These are phyloP conservation scores for Quercus lobata DNA, from an alignment of 331 rosid genomes.

Conservation along the genomic window DNA sequence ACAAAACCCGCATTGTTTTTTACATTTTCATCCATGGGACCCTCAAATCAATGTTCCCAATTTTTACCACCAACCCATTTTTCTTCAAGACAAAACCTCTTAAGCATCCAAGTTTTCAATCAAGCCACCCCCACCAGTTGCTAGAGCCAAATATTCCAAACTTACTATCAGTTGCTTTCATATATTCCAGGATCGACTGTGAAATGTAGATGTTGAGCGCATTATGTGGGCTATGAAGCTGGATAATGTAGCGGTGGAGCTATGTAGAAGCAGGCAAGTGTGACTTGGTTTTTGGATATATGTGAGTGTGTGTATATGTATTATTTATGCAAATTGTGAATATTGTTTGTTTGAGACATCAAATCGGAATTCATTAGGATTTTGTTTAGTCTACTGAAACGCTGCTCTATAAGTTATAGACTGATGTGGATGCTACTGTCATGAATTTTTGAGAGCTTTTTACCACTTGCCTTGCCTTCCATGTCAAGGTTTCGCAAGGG, in stretches of 20 bases:
- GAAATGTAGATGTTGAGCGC: conserved; percentile 51
- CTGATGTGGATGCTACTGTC: not conserved
- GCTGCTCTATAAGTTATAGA: too few species aligned
- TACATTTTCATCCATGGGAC: conserved; percentile 38
- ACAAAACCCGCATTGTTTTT: not conserved
- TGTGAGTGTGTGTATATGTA: not conserved
- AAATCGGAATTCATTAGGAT: not conserved
- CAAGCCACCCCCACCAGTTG: conserved; percentile 63
- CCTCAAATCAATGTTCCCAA: conserved; percentile 48
- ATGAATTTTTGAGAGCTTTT: not conserved
- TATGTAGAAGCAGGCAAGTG: conserved; percentile 89
- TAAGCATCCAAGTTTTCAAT: conserved; percentile 43
- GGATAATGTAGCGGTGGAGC: conserved; percentile 80
- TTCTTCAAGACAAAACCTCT: conserved; percentile 13
- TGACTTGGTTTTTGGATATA: not conserved
- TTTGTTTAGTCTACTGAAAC: not conserved
- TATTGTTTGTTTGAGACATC: not conserved
- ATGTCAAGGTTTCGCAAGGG: not conserved
- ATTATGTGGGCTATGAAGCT: conserved; percentile 63
- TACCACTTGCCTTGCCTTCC: too few species aligned
- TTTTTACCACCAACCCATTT: conserved; percentile 44
- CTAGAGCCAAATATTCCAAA: conserved; percentile 51
- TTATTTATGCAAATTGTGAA: not conserved
- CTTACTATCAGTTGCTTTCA: conserved; percentile 68
- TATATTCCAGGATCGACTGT: conserved; percentile 48